phyloP scores from a whole-genome alignment of 2,329 filamentous ascomycete species.

The Colletotrichum lupini region DNA sequence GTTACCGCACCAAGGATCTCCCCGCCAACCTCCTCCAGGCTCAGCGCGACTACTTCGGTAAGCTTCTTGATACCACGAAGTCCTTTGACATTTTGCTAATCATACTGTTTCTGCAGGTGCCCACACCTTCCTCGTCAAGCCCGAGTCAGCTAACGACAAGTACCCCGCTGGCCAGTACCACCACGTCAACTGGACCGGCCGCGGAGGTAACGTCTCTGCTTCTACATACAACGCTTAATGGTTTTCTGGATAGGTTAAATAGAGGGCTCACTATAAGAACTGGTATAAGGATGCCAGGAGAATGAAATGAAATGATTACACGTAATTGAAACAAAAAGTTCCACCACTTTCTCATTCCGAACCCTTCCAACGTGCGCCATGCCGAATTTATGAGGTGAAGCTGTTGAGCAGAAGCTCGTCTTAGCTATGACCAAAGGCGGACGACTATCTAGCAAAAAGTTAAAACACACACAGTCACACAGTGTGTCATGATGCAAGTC shows the following conservation, averaged over 20 bases:
- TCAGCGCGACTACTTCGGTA: constrained; percentile 96
- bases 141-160: constrained; percentile 79
- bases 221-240: constrained; percentile 96
- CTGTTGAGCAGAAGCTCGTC: no score
- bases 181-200: constrained; percentile 99
- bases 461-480: neutral
- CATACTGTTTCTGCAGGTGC: constrained; percentile 59
- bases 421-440: no score
- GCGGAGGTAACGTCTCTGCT: constrained; percentile 95
- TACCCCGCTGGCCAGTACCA: constrained; percentile 89
- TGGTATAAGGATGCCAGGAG: constrained; percentile 35
- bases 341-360: neutral
- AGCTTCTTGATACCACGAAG: neutral
- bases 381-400: no score
- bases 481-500: neutral
- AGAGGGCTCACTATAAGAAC: constrained; percentile 31
- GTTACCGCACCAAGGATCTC: constrained; percentile 96
- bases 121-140: constrained; percentile 91
- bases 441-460: neutral
- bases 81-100: neutral
- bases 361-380: neutral
- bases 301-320: constrained; percentile 35
- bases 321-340: constrained; percentile 8
- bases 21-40: constrained; percentile 98
- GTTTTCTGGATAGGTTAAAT: constrained; percentile 24